Conservation (phyloP, 306 rosid species). For the Quercus cerris region DNA sequence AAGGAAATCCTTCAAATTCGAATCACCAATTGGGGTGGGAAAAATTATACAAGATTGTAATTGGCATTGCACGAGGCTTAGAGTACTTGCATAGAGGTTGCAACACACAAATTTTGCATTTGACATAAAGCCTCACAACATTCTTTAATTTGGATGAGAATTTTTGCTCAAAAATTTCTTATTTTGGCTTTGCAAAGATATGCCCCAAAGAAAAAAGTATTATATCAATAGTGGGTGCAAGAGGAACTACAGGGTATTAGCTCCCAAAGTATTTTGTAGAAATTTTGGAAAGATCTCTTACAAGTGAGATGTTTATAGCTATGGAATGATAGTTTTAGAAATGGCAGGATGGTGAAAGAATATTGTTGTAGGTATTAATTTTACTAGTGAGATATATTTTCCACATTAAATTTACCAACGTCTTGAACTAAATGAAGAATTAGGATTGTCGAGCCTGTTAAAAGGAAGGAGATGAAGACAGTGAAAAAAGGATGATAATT, state of each 20-base stretch:
- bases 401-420: not conserved
- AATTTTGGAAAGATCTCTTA: constrained; percentile 21
- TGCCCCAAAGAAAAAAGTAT: constrained; percentile 26
- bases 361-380: not conserved
- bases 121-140: constrained; percentile 33
- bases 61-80: not conserved
- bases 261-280: constrained; percentile 26
- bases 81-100: not conserved
- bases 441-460: not conserved
- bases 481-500: not conserved
- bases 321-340: constrained; percentile 37
- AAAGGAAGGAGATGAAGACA: not conserved
- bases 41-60: not conserved
- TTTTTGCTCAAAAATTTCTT: constrained; percentile 28
- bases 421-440: not conserved
- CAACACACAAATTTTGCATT: not conserved
- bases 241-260: constrained; percentile 43
- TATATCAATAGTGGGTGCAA: constrained; percentile 36
- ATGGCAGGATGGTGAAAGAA: not conserved
- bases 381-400: not conserved
- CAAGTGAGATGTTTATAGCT: constrained; percentile 50
- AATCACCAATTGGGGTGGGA: not conserved
- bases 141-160: constrained; percentile 28
- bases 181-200: constrained; percentile 43
- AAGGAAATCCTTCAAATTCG: not conserved